Base-by-base conservation (phyloP, 345 rosid genomes). In the Reutealis trisperma region DNA sequence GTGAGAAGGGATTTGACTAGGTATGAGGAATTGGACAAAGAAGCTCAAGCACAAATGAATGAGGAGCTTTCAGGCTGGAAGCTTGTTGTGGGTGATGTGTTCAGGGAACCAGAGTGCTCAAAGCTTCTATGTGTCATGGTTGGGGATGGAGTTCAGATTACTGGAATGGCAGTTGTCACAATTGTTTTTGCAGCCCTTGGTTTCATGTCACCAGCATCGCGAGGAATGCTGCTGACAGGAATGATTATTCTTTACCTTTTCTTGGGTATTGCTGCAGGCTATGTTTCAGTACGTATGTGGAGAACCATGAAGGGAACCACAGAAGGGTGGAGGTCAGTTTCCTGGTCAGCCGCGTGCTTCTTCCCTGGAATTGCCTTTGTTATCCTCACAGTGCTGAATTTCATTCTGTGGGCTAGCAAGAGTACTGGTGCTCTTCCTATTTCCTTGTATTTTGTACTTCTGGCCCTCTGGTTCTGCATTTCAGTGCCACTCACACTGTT, bases 11-110 rank as follows among this genome's bases (percentile, higher is more conserved):
- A 92, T 83, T 83, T 92, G 88, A 92, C 97, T 55, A 87, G 90
- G 84, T 90, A 90, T 66, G 97, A 90, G 84, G 97, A 92, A 45
- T 76, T 89, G 76, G 97, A 92, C 85, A 90, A 90, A 80, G 94
- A 92, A 84, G 90, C 94, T 62, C 94, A 90, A 79, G 93, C 97
- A 69, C 97, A 90, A 85, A 90, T 90, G 93, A 92, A 90, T 32
- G 97, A 90, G 84, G 97, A 92, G 85, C 94, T 92, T 72, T 88
- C 97, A 63, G 93, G 94, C 42, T 92, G 97, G 97, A 92, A 92
- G 85, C 94, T 92, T 85, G 94, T 92, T 73, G 97, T 90, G 1
- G 97, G 97, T 70, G 97, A 92, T 83, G 94, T 92, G 71, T 92
- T 92, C 75, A 90, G 97, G 85, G 94, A 90, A 83, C 97, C 97